Conservation (phyloP, 495 filamentous ascomycete genomes). For the Podospora appendiculata region DNA sequence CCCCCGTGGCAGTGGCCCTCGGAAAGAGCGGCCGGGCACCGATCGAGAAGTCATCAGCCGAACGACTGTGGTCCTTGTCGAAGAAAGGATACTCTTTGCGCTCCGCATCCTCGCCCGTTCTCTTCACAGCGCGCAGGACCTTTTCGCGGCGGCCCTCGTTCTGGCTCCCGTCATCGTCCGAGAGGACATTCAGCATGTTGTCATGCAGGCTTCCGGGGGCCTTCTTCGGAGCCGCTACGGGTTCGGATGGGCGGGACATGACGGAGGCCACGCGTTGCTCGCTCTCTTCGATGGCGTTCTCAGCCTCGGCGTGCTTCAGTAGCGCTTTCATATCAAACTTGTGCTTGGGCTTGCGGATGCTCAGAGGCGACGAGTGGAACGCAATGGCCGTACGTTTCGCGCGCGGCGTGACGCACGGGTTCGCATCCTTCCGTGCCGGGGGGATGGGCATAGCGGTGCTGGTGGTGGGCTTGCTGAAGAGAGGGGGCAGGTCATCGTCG, state of each 20-base stretch:
- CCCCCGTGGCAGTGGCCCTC: conserved; percentile 16
- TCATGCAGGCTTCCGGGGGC: conserved; percentile 22
- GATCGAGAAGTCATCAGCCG: conserved; percentile 10
- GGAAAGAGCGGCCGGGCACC: conserved; percentile 28
- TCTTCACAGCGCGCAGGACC: conserved; percentile 60
- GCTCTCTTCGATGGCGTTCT: conserved; percentile 49
- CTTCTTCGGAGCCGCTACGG: conserved; percentile 1
- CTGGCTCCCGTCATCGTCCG: conserved; percentile 39
- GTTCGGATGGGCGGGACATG: conserved; percentile 18
- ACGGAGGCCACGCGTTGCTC: conserved; percentile 40
- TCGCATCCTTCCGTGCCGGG: neutral
- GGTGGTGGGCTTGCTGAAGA: conserved; percentile 8
- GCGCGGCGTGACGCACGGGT: conserved; percentile 23
- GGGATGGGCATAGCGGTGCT: neutral
- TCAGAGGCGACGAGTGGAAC: conserved; percentile 33
- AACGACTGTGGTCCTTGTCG: conserved; percentile 17
- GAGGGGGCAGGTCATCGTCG: conserved; percentile 14
- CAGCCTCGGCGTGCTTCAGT: conserved; percentile 49
- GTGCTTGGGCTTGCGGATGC: conserved; percentile 45
- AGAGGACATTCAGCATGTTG: conserved; percentile 34
- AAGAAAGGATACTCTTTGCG: conserved; percentile 65
- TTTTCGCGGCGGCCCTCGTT: conserved; percentile 48
- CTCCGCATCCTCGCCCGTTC: conserved; percentile 61
- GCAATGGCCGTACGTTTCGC: conserved; percentile 32
- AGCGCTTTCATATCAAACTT: conserved; percentile 62